Evolutionary conservation across 768 basidiomycete genomes (phyloP).

Genomic region (Pisolithus orientalis): DNA sequence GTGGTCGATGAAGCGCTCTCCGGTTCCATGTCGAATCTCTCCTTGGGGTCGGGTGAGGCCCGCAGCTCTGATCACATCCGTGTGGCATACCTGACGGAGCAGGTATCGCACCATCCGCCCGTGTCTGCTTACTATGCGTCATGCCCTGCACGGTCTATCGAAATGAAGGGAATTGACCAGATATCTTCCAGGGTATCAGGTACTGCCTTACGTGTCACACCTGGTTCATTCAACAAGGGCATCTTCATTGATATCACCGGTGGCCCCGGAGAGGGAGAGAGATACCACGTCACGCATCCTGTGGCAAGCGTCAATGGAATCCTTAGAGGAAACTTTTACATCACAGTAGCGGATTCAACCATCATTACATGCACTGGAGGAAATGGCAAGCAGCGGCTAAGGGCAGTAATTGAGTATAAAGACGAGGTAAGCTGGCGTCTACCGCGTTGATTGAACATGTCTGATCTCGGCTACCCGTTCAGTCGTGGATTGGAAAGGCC

Average conservation of each 20-base stretch:
- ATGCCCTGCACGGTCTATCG: conserved; percentile 69
- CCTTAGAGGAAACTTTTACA: conserved; percentile 85
- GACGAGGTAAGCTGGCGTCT: conserved; percentile 66
- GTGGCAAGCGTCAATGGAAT: conserved; percentile 88
- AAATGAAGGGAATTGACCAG: conserved; percentile 83
- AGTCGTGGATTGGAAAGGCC: conserved; percentile 88
- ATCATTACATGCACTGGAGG: conserved; percentile 78
- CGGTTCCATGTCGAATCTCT: conserved; percentile 57
- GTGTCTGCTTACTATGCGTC: conserved; percentile 78
- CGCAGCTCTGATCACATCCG: conserved; percentile 44
- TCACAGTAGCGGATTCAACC: conserved; percentile 75
- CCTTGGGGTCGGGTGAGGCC: conserved; percentile 35
- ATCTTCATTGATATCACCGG: conserved; percentile 76
- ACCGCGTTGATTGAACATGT: not conserved
- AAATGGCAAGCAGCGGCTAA: conserved; percentile 52
- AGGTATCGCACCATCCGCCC: conserved; percentile 96
- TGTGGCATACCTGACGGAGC: conserved; percentile 82
- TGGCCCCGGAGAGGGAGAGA: conserved; percentile 69
- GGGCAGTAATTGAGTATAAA: conserved; percentile 89
- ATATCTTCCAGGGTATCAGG: conserved; percentile 90
- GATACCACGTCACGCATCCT: conserved; percentile 87
- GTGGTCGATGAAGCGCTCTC: conserved; percentile 34
- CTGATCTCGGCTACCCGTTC: not conserved
- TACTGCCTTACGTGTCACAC: conserved; percentile 73
- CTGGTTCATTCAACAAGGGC: conserved; percentile 84